Conservation (phyloP, 2,329 filamentous ascomycete genomes). For the Stagonosporopsis rhizophila region DNA sequence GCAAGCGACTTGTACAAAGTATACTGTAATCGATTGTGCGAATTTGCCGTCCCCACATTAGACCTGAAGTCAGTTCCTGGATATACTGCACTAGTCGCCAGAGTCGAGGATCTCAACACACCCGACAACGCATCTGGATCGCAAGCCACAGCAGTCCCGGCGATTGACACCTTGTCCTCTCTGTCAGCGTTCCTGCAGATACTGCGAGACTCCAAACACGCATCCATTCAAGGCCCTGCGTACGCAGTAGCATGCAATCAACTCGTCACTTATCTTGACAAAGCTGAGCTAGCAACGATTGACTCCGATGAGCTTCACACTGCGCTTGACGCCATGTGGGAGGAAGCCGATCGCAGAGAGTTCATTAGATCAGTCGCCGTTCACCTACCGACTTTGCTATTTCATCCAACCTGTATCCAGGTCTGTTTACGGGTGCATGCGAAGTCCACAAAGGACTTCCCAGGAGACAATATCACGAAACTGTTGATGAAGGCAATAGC, state of each 20-base stretch:
- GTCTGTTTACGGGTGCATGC: constrained; percentile 21
- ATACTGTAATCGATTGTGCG: constrained; percentile 39
- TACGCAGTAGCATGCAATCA: constrained; percentile 39
- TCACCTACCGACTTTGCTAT: constrained; percentile 47
- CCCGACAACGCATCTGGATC: background rate
- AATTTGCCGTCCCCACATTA: constrained; percentile 16
- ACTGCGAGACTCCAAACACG: constrained; percentile 38
- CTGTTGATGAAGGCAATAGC: constrained; percentile 36
- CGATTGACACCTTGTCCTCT: background rate
- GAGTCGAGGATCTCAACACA: constrained; percentile 18
- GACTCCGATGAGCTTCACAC: constrained; percentile 27
- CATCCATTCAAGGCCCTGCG: constrained; percentile 38
- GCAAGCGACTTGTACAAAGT: constrained; percentile 49
- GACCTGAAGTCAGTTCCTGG: constrained; percentile 22
- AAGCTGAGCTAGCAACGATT: constrained; percentile 4
- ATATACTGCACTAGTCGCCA: constrained; percentile 24
- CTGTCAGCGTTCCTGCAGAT: constrained; percentile 34
- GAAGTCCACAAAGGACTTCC: background rate
- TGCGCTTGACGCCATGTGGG: constrained; percentile 52
- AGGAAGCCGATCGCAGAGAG: constrained; percentile 57
- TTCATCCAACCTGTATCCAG: constrained; percentile 44
- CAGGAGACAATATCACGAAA: constrained; percentile 14
- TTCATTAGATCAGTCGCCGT: constrained; percentile 52
- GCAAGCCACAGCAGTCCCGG: background rate
- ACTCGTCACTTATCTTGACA: constrained; percentile 33